phyloP scores from a whole-genome alignment of 176 grass and related monocot genomes.

The Oryza coarctata region DNA sequence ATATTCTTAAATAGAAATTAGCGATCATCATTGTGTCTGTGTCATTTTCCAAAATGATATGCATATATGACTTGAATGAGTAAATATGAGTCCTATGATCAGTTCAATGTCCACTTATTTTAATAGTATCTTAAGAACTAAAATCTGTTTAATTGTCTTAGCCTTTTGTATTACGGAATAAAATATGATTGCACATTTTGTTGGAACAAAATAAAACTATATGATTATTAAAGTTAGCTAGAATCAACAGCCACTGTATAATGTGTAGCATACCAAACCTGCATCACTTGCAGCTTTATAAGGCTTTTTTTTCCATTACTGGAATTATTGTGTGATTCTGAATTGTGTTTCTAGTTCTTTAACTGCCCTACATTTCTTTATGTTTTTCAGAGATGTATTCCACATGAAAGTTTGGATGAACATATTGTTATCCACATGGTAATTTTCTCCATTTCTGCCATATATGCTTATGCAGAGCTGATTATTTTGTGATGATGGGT shows the following conservation, averaged over 20 bases:
- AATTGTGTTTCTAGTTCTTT: conserved; percentile 25
- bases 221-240: background rate
- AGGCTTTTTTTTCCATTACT: background rate
- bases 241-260: background rate
- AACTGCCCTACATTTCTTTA: conserved; percentile 27
- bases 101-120: background rate
- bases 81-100: background rate
- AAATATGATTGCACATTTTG: background rate
- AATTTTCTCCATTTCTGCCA: conserved; percentile 39
- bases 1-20: background rate
- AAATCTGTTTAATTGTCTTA: background rate
- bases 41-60: background rate
- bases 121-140: background rate
- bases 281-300: background rate
- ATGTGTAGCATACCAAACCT: background rate
- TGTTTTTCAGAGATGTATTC: conserved; percentile 84
- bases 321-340: conserved; percentile 4
- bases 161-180: background rate
- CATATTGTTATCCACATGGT: conserved; percentile 95
- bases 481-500: conserved; percentile 14
- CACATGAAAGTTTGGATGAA: conserved; percentile 86
- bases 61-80: background rate
- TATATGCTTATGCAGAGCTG: conserved; percentile 4
- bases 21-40: background rate
- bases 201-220: background rate